phyloP scores from a whole-genome alignment of 139 green algal genomes.

The Picochlorum sp. region DNA sequence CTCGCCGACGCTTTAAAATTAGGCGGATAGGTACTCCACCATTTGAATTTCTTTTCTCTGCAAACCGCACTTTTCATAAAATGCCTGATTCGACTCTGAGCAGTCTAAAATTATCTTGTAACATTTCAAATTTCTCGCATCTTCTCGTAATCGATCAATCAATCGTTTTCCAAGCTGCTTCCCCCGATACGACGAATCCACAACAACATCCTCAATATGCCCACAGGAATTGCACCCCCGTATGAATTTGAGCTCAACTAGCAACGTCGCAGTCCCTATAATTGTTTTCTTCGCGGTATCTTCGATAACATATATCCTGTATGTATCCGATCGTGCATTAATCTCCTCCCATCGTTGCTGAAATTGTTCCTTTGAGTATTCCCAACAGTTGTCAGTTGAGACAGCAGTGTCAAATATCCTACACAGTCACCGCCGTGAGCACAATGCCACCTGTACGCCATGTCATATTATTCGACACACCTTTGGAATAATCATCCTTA shows the following conservation, averaged over 20 bases:
- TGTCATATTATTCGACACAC: neutral
- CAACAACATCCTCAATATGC: conserved; percentile 92
- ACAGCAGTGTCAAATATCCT: conserved; percentile 70
- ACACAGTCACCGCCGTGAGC: neutral
- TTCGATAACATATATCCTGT: conserved; percentile 52
- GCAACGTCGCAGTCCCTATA: conserved; percentile 64
- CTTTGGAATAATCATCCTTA: no score
- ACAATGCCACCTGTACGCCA: neutral
- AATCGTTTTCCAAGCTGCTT: conserved; percentile 66
- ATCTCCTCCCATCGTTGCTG: conserved; percentile 29
- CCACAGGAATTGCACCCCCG: conserved; percentile 66
- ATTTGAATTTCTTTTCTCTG: conserved; percentile 87
- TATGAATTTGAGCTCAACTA: conserved; percentile 87
- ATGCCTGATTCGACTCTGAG: conserved; percentile 70
- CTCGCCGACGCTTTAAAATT: conserved; percentile 60
- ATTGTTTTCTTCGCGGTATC: conserved; percentile 34
- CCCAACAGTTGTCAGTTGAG: conserved; percentile 71
- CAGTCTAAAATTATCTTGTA: conserved; percentile 97
- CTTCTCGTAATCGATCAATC: conserved; percentile 47
- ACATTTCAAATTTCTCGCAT: conserved; percentile 47
- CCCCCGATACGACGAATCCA: conserved; percentile 58
- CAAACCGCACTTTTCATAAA: conserved; percentile 89
- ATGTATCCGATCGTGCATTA: conserved; percentile 18
- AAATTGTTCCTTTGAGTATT: conserved; percentile 45
- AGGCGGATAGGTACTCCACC: conserved; percentile 52